Percentiles rank a stretch among this genome's conserved stretches.
These are phyloP conservation scores for Arthroderma uncinatum DNA, from an alignment of 2,329 filamentous ascomycete genomes.

Conservation along the genomic window DNA sequence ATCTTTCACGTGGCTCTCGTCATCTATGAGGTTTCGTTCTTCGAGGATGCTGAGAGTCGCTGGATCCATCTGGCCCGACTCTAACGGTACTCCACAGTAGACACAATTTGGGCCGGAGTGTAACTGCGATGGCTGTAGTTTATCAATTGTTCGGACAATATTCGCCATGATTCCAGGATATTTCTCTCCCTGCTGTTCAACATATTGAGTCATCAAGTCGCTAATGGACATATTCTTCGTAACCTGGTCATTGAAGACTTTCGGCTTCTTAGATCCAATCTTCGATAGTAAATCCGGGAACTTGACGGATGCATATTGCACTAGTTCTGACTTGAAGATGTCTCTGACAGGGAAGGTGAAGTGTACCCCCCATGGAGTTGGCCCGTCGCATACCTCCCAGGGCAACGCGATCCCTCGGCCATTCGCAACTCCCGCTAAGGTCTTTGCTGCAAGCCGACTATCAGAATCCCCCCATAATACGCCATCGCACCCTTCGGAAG, in stretches of 20 bases:
- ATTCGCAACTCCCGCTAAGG: slow-evolving; percentile 79
- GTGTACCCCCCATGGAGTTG: slow-evolving; percentile 44
- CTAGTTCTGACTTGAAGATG: slow-evolving; percentile 68
- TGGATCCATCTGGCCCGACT: slow-evolving; percentile 45
- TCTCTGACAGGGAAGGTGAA: slow-evolving; percentile 79
- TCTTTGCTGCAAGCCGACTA: slow-evolving; percentile 74
- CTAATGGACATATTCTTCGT: slow-evolving; percentile 67
- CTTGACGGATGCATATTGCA: slow-evolving; percentile 50
- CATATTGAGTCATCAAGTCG: slow-evolving; percentile 80
- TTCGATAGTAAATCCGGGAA: slow-evolving; percentile 40
- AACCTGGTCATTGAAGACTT: slow-evolving; percentile 25
- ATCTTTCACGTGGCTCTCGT: slow-evolving; percentile 37
- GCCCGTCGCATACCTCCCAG: slow-evolving; percentile 69
- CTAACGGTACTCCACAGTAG: slow-evolving; percentile 58
- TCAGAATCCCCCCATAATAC: slow-evolving; percentile 79
- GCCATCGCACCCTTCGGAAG: slow-evolving; percentile 50
- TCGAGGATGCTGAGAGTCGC: slow-evolving; percentile 42
- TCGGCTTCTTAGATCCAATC: slow-evolving; percentile 34
- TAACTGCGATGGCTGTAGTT: slow-evolving; percentile 46
- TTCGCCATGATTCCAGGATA: slow-evolving; percentile 91
- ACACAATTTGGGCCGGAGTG: slow-evolving; percentile 41
- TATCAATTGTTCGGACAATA: slow-evolving; percentile 83
- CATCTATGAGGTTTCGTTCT: background rate
- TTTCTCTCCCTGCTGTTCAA: slow-evolving; percentile 69
- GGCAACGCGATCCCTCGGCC: slow-evolving; percentile 76